Base-by-base conservation (phyloP, 1,284 basidiomycete genomes). In the Boletus semigastroideus region DNA sequence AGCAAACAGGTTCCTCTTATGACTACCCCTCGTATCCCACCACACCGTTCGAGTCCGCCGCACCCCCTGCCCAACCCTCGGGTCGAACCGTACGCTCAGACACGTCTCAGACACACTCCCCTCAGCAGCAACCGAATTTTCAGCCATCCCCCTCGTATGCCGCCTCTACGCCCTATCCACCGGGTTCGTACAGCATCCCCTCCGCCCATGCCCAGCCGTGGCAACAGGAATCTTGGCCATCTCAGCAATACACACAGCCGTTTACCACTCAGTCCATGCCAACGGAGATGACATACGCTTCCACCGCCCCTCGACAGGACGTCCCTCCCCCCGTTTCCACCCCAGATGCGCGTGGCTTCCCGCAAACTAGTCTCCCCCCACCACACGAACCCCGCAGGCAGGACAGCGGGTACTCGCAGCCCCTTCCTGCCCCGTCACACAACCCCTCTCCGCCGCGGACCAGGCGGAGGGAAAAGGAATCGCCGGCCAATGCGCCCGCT, bases 1-100 rank as follows among this genome's bases (percentile, higher is more conserved):
- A 73, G 54, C 67, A 74, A 56, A 68, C 72, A 52, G 66, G 71
- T 59, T 65, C 68, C 53, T 69, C 65, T 37, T 85, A 87, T 65
- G 77, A 78, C 55, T 82, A 82, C 60, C 51, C 75, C 34, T 61
- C 72, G 36, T 80, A 78, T 57, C 68, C 74, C 9, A 61, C 70
- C 17, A 59, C 72, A 12, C 61, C 73, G n/a, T 78, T 73, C 55
- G 73, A 75, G 42, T 57, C 68, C 57, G 46, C 62, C 49, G 59
- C 75, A 64, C 60, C 65, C 68, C 58, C 70, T 69, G 51, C 65
- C 59, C 70, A 68, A 53, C 62, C 72, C 30, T 67, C 61, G 54
- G 63, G 50, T 56, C 68, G 71, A 45, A 46, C 68, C 34, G 63
- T 69, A 56, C 65, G 71, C 56, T 58, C 73, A 58, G 64, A 59